phyloP scores from a whole-genome alignment of 2,329 filamentous ascomycete genomes.

The Pyrenochaeta sp. region DNA sequence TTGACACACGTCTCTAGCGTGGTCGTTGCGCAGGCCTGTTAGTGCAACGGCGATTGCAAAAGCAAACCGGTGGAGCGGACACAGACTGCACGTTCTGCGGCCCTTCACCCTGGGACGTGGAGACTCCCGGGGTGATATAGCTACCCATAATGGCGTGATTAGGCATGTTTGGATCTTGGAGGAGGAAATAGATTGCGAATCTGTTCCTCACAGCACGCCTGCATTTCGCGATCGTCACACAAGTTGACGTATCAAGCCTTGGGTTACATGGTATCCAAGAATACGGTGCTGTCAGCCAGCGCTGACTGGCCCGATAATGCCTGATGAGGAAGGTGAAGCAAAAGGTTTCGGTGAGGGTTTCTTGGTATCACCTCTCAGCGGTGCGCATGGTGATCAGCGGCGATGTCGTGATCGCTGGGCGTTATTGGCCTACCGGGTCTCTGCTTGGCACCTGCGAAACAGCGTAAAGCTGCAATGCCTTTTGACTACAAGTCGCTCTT shows the following conservation, averaged over 20 bases:
- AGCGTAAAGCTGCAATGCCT: not conserved
- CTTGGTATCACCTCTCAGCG: conserved; percentile 31
- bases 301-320: conserved; percentile 20
- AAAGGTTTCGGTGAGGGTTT: conserved; percentile 14
- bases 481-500: conserved; percentile 2
- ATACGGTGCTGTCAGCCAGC: conserved; percentile 6
- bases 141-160: conserved; percentile 21
- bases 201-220: conserved; percentile 3
- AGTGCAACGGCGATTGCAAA: not conserved
- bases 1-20: conserved; percentile 13
- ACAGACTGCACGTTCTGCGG: conserved; percentile 18
- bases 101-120: conserved; percentile 1
- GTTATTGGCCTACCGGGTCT: conserved; percentile 21
- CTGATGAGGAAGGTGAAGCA: conserved; percentile 40
- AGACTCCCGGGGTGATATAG: conserved; percentile 26
- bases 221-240: conserved; percentile 37
- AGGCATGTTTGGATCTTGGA: conserved; percentile 5
- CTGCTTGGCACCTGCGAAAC: conserved; percentile 13
- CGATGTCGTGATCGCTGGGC: conserved; percentile 40
- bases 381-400: conserved; percentile 17
- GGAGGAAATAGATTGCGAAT: conserved; percentile 12
- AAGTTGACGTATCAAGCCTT: conserved; percentile 34
- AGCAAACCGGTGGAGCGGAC: conserved; percentile 3
- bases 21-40: not conserved
- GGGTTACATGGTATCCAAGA: conserved; percentile 30